A percentile compares a stretch with the other conserved stretches of the same genome.
These are phyloP conservation scores for Colletotrichum sidae DNA, from an alignment of 2,329 filamentous ascomycete genomes.

Conservation along the genomic window DNA sequence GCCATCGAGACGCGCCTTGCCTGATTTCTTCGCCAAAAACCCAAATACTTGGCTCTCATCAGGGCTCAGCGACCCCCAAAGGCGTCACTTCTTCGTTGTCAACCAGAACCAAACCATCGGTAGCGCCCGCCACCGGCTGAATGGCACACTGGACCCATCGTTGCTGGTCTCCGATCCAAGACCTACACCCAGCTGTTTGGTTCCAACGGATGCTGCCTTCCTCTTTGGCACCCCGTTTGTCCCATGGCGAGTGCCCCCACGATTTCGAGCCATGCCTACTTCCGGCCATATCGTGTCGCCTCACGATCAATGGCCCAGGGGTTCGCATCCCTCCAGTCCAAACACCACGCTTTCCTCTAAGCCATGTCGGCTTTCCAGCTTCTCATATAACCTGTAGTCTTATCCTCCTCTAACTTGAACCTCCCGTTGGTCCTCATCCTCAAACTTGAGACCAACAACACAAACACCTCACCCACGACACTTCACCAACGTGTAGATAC, in stretches of 20 bases:
- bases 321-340: slow-evolving; percentile 12
- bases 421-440: neutral
- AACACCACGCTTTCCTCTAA: slow-evolving; percentile 16
- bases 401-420: neutral
- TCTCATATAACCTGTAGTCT: slow-evolving; percentile 21
- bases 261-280: slow-evolving; percentile 11
- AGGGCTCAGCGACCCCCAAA: neutral
- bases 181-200: slow-evolving; percentile 19
- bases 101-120: slow-evolving; percentile 17
- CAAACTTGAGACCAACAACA: neutral
- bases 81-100: neutral
- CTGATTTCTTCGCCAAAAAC: neutral
- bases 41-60: slow-evolving; percentile 10
- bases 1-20: neutral
- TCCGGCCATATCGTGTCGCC: slow-evolving; percentile 22
- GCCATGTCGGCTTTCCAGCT: slow-evolving; percentile 4
- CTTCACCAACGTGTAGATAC: slow-evolving; percentile 14
- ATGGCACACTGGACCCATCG: slow-evolving; percentile 11
- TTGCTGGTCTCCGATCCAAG: neutral
- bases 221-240: slow-evolving; percentile 18
- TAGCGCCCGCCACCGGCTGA: slow-evolving; percentile 13
- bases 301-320: slow-evolving; percentile 1
- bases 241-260: slow-evolving; percentile 9
- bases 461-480: neutral
- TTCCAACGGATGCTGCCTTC: slow-evolving; percentile 24